Conservation (phyloP, 1,284 basidiomycete genomes). For the Boletellus deceptivus region DNA sequence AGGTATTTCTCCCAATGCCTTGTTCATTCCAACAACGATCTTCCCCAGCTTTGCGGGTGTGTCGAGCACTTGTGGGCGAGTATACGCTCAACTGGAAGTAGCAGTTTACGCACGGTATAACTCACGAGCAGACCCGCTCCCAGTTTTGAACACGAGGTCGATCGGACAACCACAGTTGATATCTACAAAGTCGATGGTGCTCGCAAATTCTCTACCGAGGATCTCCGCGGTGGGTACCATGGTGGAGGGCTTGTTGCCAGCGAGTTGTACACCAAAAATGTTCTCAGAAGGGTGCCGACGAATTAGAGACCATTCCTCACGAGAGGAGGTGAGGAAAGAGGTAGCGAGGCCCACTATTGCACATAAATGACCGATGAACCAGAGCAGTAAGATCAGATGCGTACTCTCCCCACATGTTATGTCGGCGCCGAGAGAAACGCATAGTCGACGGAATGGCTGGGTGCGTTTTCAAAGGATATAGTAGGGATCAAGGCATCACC, state of each 20-base stretch:
- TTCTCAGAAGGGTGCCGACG: slow-evolving; percentile 84
- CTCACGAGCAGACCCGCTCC: slow-evolving; percentile 85
- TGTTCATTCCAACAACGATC: slow-evolving; percentile 90
- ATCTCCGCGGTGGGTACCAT: slow-evolving; percentile 86
- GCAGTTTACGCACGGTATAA: slow-evolving; percentile 12
- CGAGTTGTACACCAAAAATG: slow-evolving; percentile 90
- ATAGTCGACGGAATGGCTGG: slow-evolving; percentile 91
- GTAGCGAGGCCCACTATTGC: slow-evolving; percentile 74
- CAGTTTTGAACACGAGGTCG: slow-evolving; percentile 90
- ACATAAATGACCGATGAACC: slow-evolving; percentile 1
- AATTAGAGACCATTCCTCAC: slow-evolving; percentile 90
- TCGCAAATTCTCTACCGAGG: slow-evolving; percentile 64
- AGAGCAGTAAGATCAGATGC: slow-evolving; percentile 12
- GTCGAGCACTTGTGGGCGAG: slow-evolving; percentile 65
- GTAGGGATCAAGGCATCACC: no score
- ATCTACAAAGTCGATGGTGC: slow-evolving; percentile 86
- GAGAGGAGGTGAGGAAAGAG: slow-evolving; percentile 79
- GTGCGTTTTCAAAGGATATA: slow-evolving; percentile 3
- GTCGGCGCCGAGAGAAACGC: slow-evolving; percentile 84
- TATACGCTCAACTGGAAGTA: not conserved
- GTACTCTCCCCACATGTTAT: slow-evolving; percentile 94
- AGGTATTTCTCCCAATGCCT: slow-evolving; percentile 87
- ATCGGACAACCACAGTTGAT: slow-evolving; percentile 98
- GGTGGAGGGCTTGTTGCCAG: slow-evolving; percentile 73
- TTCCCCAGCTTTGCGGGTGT: slow-evolving; percentile 79